Percentiles rank a stretch among this genome's conserved stretches.
Conservation (phyloP, 2,329 filamentous ascomycete species). For the Chalaropsis thielavioides region DNA sequence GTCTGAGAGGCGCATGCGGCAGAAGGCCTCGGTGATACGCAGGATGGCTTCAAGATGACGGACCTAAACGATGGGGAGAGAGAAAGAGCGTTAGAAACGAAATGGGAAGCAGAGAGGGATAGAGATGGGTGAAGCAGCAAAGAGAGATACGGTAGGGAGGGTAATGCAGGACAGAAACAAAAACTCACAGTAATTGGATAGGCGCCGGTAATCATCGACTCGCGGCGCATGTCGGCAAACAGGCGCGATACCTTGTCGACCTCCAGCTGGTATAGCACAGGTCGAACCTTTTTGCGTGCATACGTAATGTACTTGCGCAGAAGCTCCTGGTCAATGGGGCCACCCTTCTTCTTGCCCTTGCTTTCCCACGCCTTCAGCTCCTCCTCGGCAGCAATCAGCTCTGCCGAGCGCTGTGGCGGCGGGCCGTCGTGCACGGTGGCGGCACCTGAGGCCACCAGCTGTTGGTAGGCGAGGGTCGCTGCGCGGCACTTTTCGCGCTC, state of each 20-base stretch:
- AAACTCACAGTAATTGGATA: slow-evolving; percentile 95
- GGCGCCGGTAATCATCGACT: slow-evolving; percentile 82
- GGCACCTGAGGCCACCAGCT: slow-evolving; percentile 6
- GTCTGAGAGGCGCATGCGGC: slow-evolving; percentile 94
- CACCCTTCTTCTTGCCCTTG: slow-evolving; percentile 29
- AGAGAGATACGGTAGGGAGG: background rate
- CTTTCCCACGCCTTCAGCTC: slow-evolving; percentile 25
- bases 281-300: slow-evolving; percentile 72
- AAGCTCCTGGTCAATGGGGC: slow-evolving; percentile 78
- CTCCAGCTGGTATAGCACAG: slow-evolving; percentile 94
- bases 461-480: slow-evolving; percentile 7
- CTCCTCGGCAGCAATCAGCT: slow-evolving; percentile 22
- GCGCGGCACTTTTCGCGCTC: slow-evolving; percentile 26
- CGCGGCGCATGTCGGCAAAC: slow-evolving; percentile 90
- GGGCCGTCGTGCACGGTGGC: slow-evolving; percentile 9
- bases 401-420: slow-evolving; percentile 31
- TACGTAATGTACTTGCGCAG: slow-evolving; percentile 95
- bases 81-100: slow-evolving; percentile 1
- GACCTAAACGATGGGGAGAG: slow-evolving; percentile 41
- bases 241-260: slow-evolving; percentile 90
- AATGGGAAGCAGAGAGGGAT: slow-evolving; percentile 19
- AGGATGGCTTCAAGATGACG: slow-evolving; percentile 97
- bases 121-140: background rate
- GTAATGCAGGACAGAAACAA: too few relatives aligned
- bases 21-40: slow-evolving; percentile 85